Conservation (phyloP, 352 stramenopile genomes). For the Globisporangium emineosum region DNA sequence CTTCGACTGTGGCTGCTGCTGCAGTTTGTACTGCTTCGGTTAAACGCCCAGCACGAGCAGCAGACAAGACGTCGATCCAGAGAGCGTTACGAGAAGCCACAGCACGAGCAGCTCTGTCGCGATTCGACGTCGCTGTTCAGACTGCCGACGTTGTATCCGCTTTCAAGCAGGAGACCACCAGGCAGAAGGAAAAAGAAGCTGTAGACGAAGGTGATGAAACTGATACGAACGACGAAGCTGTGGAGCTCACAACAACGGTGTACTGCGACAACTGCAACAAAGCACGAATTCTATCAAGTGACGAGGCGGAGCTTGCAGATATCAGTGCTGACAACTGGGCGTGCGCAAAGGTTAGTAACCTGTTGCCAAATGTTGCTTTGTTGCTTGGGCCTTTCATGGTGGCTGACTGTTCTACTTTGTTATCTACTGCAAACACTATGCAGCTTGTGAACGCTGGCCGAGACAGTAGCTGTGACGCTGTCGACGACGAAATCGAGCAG, state of each 20-base stretch:
- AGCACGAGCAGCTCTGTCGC: slow-evolving; percentile 51
- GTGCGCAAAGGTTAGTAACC: slow-evolving; percentile 32
- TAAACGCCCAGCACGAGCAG: neutral
- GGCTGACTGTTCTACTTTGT: neutral
- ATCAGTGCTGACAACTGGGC: slow-evolving; percentile 45
- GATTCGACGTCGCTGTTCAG: slow-evolving; percentile 43
- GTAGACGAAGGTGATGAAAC: slow-evolving; percentile 23
- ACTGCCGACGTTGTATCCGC: slow-evolving; percentile 40
- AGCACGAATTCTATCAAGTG: slow-evolving; percentile 57
- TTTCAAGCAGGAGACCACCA: slow-evolving; percentile 22
- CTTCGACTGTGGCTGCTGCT: neutral
- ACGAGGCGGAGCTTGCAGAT: slow-evolving; percentile 35
- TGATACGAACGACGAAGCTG: slow-evolving; percentile 40
- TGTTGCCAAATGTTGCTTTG: neutral
- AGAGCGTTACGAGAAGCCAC: slow-evolving; percentile 36
- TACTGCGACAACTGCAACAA: slow-evolving; percentile 84
- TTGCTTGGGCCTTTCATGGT: neutral
- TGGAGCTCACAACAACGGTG: slow-evolving; percentile 65
- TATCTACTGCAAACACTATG: neutral
- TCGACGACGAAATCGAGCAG: slow-evolving; percentile 76
- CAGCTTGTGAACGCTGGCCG: slow-evolving; percentile 34
- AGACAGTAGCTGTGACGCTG: slow-evolving; percentile 34
- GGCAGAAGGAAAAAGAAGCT: neutral
- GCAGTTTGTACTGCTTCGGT: neutral
- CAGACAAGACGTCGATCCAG: slow-evolving; percentile 15